Evolutionary conservation across 345 rosid species (phyloP), one percentile per base, ranked within the genome.

Genomic region (Aurinia saxatilis): DNA sequence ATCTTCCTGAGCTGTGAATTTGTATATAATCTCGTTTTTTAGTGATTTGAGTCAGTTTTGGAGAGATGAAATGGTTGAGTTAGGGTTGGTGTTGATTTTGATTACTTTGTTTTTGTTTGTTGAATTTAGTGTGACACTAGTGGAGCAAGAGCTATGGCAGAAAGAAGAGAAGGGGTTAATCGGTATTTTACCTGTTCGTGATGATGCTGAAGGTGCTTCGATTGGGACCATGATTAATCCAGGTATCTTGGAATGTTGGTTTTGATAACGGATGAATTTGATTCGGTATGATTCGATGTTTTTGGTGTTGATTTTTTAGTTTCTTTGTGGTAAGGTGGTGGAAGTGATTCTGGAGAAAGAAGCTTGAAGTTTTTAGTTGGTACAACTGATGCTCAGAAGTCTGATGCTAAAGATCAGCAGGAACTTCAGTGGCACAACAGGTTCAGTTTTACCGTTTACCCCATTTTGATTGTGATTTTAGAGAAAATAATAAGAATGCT

Each of bases 61-160:
- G 52, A 6, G 61, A 23, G 2, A 46, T n/a, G n/a, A 37, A 37
- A 38, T 38, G 5, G 19, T 1, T 35, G 50, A 57, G 7, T 57
- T 66, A 66, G 57, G 64, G 57, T 29, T 51, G 8, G n/a, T 10
- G 25, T 27, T 29, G 9, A 36, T 25, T 8, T 55, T 46, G 47
- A 45, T 55, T 21, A 21, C 25, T 21, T 21, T 21, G 25, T 1
- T 21, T 73, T 67, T 65, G 25, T 51, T 69, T 63, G 50, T 12
- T 25, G 3, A 16, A 35, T 76, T 57, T 42, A 92, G 98, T 64
- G 98, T 89, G 66, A 83, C 90, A 75, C 76, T 93, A 75, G 99
- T 93, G 81, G 99, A 90, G 82, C 99, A 90, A 75, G 99, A 93
- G 68, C 79, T 93, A 34, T 93, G 99, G 99, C 99, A 93, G 83